Evolutionary conservation across 2,329 filamentous ascomycete genomes (phyloP), one percentile per base, ranked within the genome.

Genomic region (Fusarium nodosum): DNA sequence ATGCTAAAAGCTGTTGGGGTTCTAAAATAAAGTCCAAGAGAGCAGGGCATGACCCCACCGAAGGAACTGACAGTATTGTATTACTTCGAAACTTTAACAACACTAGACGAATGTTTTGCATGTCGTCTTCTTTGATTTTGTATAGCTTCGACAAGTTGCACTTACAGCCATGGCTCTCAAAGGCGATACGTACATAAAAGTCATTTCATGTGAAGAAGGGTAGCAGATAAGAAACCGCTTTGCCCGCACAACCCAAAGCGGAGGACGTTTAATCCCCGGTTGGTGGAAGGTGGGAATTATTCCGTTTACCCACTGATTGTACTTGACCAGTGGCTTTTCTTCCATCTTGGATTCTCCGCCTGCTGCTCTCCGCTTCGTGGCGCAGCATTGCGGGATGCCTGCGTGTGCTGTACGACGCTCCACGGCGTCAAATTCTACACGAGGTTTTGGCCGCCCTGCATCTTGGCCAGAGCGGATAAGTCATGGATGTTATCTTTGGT

Each of bases 371-470:
- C 30, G n/a, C 47, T 54, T 39, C 15, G 67, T 56, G 67, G 58
- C 67, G 68, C 54, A 60, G 58, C 52, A 45, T 52, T 56, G 50
- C 48, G 57, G 54, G 62, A 64, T 45, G 46, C 10, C 46, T 65
- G 66, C 56, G 41, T 62, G 66, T 63, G 67, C 45, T 66, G 68
- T 71, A 41, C 57, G 24, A 71, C 66, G 68, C 68, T 71, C 60
- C 62, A 67, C 61, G 60, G 26, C 44, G 55, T 56, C 54, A 31
- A 59, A 69, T 60, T 61, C 65, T 63, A 74, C 65, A 72, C 59
- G 68, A 72, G 70, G 64, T 66, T 60, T 60, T 62, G 62, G 60
- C 41, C 50, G 39, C 63, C 46, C 24, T 59, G 56, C 48, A 58
- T 53, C 42, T 60, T 60, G 53, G 65, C 56, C 16, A 20, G 28